phyloP scores from a whole-genome alignment of 2,329 filamentous ascomycete genomes.

The Graphilbum sp. region DNA sequence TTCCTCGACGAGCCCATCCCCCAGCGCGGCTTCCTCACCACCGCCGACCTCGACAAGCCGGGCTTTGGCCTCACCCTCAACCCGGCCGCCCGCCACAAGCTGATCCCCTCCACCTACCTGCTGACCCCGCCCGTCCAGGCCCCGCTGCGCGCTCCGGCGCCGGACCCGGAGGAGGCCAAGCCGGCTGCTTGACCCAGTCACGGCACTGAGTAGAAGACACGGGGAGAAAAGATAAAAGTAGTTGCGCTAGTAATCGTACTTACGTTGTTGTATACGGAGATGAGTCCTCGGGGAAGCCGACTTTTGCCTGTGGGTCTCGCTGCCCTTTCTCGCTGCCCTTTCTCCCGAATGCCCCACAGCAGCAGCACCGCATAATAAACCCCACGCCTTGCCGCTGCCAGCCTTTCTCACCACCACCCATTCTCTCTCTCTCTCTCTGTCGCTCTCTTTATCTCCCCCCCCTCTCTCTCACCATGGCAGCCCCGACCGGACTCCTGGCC shows the following conservation, averaged over 20 bases:
- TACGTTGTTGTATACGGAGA: too few species aligned
- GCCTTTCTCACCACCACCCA: too few species aligned
- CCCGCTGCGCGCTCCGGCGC: slow-evolving; percentile 20
- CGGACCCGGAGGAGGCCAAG: slow-evolving; percentile 10
- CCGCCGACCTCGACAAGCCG: slow-evolving; percentile 68
- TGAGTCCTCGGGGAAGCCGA: too few species aligned
- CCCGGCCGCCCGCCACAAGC: slow-evolving; percentile 49
- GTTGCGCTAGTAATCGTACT: too few species aligned
- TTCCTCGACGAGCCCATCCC: slow-evolving; percentile 87
- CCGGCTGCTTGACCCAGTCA: too few species aligned
- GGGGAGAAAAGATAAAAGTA: too few species aligned
- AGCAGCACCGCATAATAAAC: too few species aligned
- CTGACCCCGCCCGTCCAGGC: slow-evolving; percentile 48
- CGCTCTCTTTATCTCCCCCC: not conserved
- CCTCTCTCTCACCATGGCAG: slow-evolving; percentile 20
- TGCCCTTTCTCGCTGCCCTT: too few species aligned
- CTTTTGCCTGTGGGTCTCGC: too few species aligned
- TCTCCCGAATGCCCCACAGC: too few species aligned
- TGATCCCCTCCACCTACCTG: slow-evolving; percentile 61
- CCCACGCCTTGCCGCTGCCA: too few species aligned
- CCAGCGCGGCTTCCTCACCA: slow-evolving; percentile 62
- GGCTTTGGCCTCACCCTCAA: slow-evolving; percentile 84
- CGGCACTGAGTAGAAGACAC: too few species aligned
- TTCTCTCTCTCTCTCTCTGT: not conserved
- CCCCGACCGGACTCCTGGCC: slow-evolving; percentile 36